Base-by-base conservation (phyloP, 2,329 filamentous ascomycete genomes). In the Akanthomyces lecanii region DNA sequence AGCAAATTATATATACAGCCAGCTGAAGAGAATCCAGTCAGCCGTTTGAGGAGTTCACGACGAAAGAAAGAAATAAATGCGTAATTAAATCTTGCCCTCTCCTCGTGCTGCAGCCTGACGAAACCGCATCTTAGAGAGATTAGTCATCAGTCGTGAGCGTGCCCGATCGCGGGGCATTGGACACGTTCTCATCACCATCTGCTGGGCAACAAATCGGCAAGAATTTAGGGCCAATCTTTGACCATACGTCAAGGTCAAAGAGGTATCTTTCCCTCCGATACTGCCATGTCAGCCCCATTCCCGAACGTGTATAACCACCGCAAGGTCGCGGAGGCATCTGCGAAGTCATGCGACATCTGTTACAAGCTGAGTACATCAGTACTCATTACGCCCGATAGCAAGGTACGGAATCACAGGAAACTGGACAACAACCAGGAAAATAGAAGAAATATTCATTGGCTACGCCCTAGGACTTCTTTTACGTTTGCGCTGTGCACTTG, bases 291-390 rank as follows among this genome's bases (percentile, higher is more conserved):
- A 1, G 67, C 69, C 2, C 68, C 71, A 2, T 85, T 94, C 64
- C 85, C 85, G 48, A 98, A 98, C 72, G 76, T 90, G 36, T 98
- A 94, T 78, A 87, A 91, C 66, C 89, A 93, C 67, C 90, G 94
- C 56, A 91, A 87, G 68, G 94, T 98, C 42, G 92, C 92, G 14
- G 92, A 96, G 36, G 84, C 86, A n/a, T 84, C 89, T 1, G 84
- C 91, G 14, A 96, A 91, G 76, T 82, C 91, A 56, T 99, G 95
- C 76, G 89, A 92, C 75, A 86, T 98, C 66, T 98, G 95, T 81
- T 96, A 89, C 80, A 96, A 95, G 76, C 89, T 90, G 10, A 92
- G 89, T 64, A 86, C 88, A 7, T 96, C 89, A 67, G 94, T 98
- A 21, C 81, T 99, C 61, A 91, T 97, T 68, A 96, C 92, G 10